Base-by-base conservation (phyloP, 768 basidiomycete species). In the Boletus barrowsii region DNA sequence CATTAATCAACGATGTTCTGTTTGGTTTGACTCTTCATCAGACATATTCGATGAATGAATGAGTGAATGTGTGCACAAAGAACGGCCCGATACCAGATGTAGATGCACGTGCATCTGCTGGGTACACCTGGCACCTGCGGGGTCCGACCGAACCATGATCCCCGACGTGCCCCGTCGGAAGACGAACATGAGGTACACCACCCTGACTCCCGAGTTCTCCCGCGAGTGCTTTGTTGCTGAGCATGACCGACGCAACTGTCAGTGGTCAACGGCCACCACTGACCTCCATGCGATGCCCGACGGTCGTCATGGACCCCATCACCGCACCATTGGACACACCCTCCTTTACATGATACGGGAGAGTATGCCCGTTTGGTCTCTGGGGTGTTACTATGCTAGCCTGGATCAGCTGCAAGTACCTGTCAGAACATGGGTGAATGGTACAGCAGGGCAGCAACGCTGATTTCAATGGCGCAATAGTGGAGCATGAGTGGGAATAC, bases 251-350 rank as follows among this genome's bases (percentile, higher is more conserved):
- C 17, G 8, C 20, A 22, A 30, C n/a, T 18, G n/a, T 33, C 36
- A 35, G 11, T 4, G 26, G 22, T 18, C n/a, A 43, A 18, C 53
- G 62, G 62, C 14, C 49, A 49, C 36, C 1, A 43, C 46, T 43
- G 54, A 46, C 62, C 62, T 53, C 26, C 49, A 55, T 63, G 62
- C 32, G 58, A 59, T 17, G 29, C 39, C 8, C 8, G 26, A 15
- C 26, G 26, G 26, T 20, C 49, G 3, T n/a, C 26, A n/a, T 29
- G 22, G 22, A 26, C 20, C 15, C 20, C 10, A 10, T 42, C 40
- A n/a, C 17, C 1, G 36, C 32, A 22, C 17, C 33, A 15, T 5
- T 11, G n/a, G 36, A 24, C 20, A 22, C 33, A 40, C 15, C 17
- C 26, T 8, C 29, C 4, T 30, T 30, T 29, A 32, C 39, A n/a